Evolutionary conservation across 306 rosid species (phyloP), one percentile per base, ranked within the genome.

Genomic region (Rubus parviflorus): DNA sequence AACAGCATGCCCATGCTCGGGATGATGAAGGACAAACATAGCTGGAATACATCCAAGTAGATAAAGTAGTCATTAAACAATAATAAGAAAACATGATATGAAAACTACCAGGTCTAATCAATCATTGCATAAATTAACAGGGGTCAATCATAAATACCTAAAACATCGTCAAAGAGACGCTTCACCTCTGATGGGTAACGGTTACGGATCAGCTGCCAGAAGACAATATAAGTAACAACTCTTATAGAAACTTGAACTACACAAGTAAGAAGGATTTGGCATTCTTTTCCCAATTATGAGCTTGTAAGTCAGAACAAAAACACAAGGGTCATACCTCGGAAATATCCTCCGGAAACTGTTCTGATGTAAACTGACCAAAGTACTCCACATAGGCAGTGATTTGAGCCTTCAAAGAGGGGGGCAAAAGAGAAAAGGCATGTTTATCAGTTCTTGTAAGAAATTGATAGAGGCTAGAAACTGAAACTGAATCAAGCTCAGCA

Each of bases 1-100:
- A 79, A 95, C 94, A 52, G 97, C 95, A 81, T 95, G 97, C 67
- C 98, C 98, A 47, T 95, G 97, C 90, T 95, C 98, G 13, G 98
- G 98, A 87, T 95, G 98, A 82, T 95, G 92, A 85, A 92, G 95
- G 42, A 95, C 95, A 90, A 95, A 92, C 42, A 89, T 88, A 10
- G 98, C 98, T 95, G 97, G 81, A 90, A 61, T 10, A 65, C 68
- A 87, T 23, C 84, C 37, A 66, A 84, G 82, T 40, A 66, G 45
- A 73, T 49, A 66, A 62, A 81, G 49, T 71, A 79, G 83, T 88
- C 82, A 90, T 60, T 70, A 75, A 23, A 49, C 60, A 87, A 54
- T 43, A 37, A 40, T 17, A 42, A 72, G 73, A 70, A 68, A 71
- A 81, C 38, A 79, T 53, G 53, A 56, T 64, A 80, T 64, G 17